These are phyloP conservation scores for Madurella fahalii DNA, from an alignment of 2,329 filamentous ascomycete species.

Conservation along the genomic window DNA sequence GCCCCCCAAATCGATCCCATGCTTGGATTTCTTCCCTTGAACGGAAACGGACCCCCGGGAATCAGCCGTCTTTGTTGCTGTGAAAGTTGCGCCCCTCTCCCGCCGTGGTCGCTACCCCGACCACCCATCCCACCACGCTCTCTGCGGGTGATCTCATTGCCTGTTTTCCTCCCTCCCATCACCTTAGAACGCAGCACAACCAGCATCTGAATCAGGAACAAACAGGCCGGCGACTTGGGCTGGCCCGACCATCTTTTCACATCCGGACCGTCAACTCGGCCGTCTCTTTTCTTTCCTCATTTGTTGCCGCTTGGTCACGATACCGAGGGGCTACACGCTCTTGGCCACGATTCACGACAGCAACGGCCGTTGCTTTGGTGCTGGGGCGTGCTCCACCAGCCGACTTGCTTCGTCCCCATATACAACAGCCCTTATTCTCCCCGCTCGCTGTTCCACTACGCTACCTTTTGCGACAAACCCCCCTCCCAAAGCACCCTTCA, in stretches of 20 bases:
- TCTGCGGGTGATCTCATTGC: constrained; percentile 25
- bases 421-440: constrained; percentile 16
- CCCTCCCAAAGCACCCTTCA: constrained; percentile 6
- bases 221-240: constrained; percentile 23
- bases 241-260: constrained; percentile 23
- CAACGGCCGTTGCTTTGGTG: constrained; percentile 21
- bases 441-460: constrained; percentile 19
- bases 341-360: constrained; percentile 15
- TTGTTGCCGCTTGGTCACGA: constrained; percentile 4
- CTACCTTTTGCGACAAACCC: constrained; percentile 6
- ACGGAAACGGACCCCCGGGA: background rate
- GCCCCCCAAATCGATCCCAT: background rate
- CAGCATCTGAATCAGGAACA: constrained; percentile 11
- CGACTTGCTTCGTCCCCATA: constrained; percentile 19
- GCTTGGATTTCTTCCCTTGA: background rate
- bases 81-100: constrained; percentile 9
- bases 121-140: constrained; percentile 10
- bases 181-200: constrained; percentile 18
- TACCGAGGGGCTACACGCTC: constrained; percentile 18
- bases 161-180: constrained; percentile 22
- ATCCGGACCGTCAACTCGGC: constrained; percentile 11
- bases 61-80: background rate
- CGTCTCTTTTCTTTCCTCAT: constrained; percentile 8
- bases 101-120: constrained; percentile 19
- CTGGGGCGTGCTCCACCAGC: constrained; percentile 22